Base-by-base conservation (phyloP, 2,329 filamentous ascomycete species). In the Aspergillus sp. region DNA sequence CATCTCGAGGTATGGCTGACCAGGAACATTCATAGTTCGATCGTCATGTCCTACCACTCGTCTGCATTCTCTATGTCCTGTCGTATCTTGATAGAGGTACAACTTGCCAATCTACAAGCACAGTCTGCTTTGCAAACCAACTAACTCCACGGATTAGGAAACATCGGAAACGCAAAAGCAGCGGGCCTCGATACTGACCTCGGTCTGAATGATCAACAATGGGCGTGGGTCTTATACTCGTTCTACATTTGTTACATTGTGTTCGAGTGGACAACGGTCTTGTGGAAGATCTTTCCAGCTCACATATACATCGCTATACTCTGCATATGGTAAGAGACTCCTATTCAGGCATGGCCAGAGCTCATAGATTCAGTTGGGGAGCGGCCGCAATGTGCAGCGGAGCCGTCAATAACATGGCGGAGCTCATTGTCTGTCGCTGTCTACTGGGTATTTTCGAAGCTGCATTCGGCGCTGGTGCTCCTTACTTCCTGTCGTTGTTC, bases 401-500 rank as follows among this genome's bases (percentile, higher is more conserved):
- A 14, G 66, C 67, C 2, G 66, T 69, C 16, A 51, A 59, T 11
- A 67, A 57, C 10, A 63, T 69, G 29, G 51, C 61, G 4, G 60
- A 65, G 16, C 60, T 70, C 22, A 52, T 70, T 49, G 63, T 54
- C 2, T 67, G 66, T 42, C 63, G 68, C 32, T 63, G 58, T 14
- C 39, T 68, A 0, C 29, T 70, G n/a, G 68, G 65, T 9, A 36
- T 67, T n/a, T 65, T 67, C 22, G 68, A 70, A 31, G 55, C 68
- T 2, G 64, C 60, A 3, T 70, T 69, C 47, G 63, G 66, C 1
- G 60, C 58, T 4, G 68, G 68, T 6, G 67, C 65, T 12, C 68
- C 69, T 6, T 68, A 71, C 32, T 76, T 74, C 36, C 68, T 82
- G 0, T 78, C 77, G 0, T 77, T 81, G 57, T 83, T 84, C 72